These are phyloP conservation scores for Metschnikowia gelsemii DNA, from an alignment of 805 yeast genomes.

Conservation along the genomic window DNA sequence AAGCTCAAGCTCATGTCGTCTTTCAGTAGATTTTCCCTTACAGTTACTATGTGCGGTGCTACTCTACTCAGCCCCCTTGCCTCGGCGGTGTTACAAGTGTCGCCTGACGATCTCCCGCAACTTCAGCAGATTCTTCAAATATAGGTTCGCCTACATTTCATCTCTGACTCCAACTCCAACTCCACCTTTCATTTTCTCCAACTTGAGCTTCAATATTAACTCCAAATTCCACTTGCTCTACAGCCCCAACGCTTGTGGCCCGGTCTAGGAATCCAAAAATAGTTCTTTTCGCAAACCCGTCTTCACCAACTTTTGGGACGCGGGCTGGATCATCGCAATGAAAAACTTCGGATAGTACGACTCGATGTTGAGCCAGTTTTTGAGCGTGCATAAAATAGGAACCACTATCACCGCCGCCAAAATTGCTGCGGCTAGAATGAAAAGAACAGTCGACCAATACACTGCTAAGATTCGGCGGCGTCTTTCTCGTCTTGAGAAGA, in stretches of 20 bases:
- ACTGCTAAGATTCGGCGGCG: slow-evolving; percentile 16
- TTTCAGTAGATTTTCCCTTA: slow-evolving; percentile 30
- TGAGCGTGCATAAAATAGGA: slow-evolving; percentile 9
- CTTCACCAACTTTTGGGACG: slow-evolving; percentile 22
- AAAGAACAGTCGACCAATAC: slow-evolving; percentile 5
- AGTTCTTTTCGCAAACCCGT: slow-evolving; percentile 37
- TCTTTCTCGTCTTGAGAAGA: slow-evolving; percentile 43
- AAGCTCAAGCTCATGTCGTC: slow-evolving; percentile 14
- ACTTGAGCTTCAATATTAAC: no score
- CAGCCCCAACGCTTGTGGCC: no score
- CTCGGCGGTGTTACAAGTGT: slow-evolving; percentile 2
- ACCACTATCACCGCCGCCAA: slow-evolving; percentile 9
- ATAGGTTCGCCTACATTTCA: no score
- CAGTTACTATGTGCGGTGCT: slow-evolving; percentile 34
- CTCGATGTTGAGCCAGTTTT: slow-evolving; percentile 12
- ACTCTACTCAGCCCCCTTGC: slow-evolving; percentile 16
- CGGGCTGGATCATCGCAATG: slow-evolving; percentile 43
- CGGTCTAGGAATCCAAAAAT: slow-evolving; percentile 8
- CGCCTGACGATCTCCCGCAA: slow-evolving; percentile 1
- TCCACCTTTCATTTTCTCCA: no score
- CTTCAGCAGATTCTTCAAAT: slow-evolving; percentile 3
- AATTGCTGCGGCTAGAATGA: slow-evolving; percentile 5
- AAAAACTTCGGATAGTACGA: slow-evolving; percentile 35
- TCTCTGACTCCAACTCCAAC: no score
- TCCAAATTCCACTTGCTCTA: no score